A percentile compares a stretch with the other conserved stretches of the same genome.
These are phyloP conservation scores for Myriangium duriaei DNA, from an alignment of 2,329 filamentous ascomycete species.

Conservation along the genomic window DNA sequence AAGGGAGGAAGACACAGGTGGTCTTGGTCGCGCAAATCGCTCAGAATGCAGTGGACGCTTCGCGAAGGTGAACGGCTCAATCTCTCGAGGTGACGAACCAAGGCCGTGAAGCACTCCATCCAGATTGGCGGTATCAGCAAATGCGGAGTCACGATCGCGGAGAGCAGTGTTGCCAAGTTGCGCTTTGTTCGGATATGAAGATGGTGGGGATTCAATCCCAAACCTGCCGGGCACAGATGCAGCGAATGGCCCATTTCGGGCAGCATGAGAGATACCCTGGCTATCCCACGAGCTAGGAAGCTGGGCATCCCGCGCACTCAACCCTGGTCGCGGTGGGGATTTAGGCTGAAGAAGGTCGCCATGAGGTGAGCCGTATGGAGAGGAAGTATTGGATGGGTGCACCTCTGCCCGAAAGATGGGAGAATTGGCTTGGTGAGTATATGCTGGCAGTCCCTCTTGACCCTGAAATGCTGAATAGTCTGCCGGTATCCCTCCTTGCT, in stretches of 20 bases:
- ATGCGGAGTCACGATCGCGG: slow-evolving; percentile 53
- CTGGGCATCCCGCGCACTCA: slow-evolving; percentile 89
- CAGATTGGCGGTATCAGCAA: slow-evolving; percentile 43
- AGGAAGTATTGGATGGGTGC: slow-evolving; percentile 3
- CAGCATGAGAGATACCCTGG: slow-evolving; percentile 84
- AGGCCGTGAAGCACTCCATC: slow-evolving; percentile 28
- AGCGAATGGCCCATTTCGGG: slow-evolving; percentile 78
- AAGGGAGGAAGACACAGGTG: slow-evolving; percentile 8
- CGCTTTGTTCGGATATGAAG: slow-evolving; percentile 43
- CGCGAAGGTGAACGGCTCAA: slow-evolving; percentile 55
- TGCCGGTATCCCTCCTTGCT: slow-evolving; percentile 1
- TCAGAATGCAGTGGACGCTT: slow-evolving; percentile 52
- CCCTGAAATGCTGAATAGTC: slow-evolving; percentile 1
- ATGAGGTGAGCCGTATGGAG: slow-evolving; percentile 67
- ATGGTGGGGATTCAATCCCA: slow-evolving; percentile 71
- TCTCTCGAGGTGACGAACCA: slow-evolving; percentile 49
- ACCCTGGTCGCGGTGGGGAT: slow-evolving; percentile 51
- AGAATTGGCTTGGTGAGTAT: slow-evolving; percentile 7
- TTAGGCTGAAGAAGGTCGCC: slow-evolving; percentile 67
- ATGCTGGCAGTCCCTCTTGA: slow-evolving; percentile 3
- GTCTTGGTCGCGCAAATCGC: slow-evolving; percentile 35
- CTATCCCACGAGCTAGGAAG: slow-evolving; percentile 93
- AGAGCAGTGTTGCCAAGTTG: slow-evolving; percentile 28
- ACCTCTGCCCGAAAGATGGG: slow-evolving; percentile 6
- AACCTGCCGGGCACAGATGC: slow-evolving; percentile 90